phyloP scores from a whole-genome alignment of 164 flowering plant species.

The Dillenia suffruticosa region DNA sequence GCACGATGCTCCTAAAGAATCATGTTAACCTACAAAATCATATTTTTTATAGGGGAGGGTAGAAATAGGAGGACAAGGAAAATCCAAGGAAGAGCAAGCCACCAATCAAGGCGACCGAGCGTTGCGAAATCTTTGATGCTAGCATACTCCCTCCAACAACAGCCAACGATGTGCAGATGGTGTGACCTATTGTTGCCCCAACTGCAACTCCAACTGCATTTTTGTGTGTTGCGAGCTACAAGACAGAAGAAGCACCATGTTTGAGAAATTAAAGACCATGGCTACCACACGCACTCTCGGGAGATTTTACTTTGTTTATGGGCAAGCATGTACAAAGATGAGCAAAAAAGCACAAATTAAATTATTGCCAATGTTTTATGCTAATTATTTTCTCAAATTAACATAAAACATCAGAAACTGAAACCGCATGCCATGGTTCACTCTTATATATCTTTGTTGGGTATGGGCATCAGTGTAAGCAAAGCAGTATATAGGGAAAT shows the following conservation, averaged over 20 bases:
- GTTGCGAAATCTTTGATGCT: constrained; percentile 96
- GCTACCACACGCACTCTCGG: too few relatives aligned
- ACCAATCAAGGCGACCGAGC: constrained; percentile 89
- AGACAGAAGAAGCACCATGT: neutral
- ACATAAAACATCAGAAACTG: too few relatives aligned
- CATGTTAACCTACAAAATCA: constrained; percentile 11
- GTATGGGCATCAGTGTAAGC: too few relatives aligned
- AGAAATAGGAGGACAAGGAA: constrained; percentile 90
- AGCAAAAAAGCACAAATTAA: too few relatives aligned
- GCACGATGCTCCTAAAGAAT: constrained; percentile 15
- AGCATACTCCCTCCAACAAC: constrained; percentile 99
- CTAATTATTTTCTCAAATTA: too few relatives aligned
- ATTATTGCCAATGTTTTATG: too few relatives aligned
- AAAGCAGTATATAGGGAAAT: too few relatives aligned
- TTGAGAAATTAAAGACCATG: neutral
- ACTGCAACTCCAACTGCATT: constrained; percentile 96
- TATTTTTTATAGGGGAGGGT: constrained; percentile 71
- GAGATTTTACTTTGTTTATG: too few relatives aligned
- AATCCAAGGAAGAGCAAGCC: constrained; percentile 93
- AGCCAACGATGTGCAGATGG: constrained; percentile 91
- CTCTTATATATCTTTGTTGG: too few relatives aligned
- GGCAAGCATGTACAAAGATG: too few relatives aligned
- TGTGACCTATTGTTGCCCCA: constrained; percentile 89
- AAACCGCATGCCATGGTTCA: too few relatives aligned
- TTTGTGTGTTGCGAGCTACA: constrained; percentile 97